These are phyloP conservation scores for Thalassiosira livingstoniorum DNA, from an alignment of 352 stramenopile genomes.

Conservation along the genomic window DNA sequence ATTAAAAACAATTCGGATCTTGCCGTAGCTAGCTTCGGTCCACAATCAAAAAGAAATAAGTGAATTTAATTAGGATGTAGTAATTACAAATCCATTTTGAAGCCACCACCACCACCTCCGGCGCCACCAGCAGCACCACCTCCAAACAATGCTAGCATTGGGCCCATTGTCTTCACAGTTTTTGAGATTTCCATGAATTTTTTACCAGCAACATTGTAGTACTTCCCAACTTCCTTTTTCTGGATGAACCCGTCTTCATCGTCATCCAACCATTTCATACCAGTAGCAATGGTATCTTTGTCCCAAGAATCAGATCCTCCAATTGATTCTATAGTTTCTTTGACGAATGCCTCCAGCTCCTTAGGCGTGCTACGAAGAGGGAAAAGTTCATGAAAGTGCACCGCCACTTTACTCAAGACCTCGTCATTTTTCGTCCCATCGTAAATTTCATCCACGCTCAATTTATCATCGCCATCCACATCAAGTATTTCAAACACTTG, in stretches of 20 bases:
- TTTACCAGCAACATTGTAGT: constrained; percentile 43
- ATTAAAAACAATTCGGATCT: too few species aligned
- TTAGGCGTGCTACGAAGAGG: constrained; percentile 17
- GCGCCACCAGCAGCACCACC: constrained; percentile 1
- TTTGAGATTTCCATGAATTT: constrained; percentile 39
- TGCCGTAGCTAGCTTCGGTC: too few species aligned
- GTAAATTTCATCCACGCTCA: constrained; percentile 38
- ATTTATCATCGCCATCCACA: constrained; percentile 34
- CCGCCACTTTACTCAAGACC: constrained; percentile 10
- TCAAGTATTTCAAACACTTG: constrained; percentile 37
- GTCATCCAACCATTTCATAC: constrained; percentile 43
- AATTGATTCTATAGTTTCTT: constrained; percentile 27
- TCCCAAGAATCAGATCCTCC: neutral
- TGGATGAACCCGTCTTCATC: constrained; percentile 39
- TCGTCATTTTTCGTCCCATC: constrained; percentile 10
- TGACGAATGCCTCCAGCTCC: constrained; percentile 43
- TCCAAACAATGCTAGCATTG: constrained; percentile 45
- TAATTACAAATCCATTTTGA: too few species aligned
- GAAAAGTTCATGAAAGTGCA: constrained; percentile 27
- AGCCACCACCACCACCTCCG: neutral
- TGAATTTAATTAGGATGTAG: too few species aligned
- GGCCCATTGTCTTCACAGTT: constrained; percentile 35
- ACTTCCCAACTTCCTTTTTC: constrained; percentile 42
- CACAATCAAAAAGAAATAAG: too few species aligned
- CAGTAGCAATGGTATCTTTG: constrained; percentile 15